These are phyloP conservation scores for Tripterygium wilfordii DNA, from an alignment of 177 flowering plant genomes.

Conservation along the genomic window DNA sequence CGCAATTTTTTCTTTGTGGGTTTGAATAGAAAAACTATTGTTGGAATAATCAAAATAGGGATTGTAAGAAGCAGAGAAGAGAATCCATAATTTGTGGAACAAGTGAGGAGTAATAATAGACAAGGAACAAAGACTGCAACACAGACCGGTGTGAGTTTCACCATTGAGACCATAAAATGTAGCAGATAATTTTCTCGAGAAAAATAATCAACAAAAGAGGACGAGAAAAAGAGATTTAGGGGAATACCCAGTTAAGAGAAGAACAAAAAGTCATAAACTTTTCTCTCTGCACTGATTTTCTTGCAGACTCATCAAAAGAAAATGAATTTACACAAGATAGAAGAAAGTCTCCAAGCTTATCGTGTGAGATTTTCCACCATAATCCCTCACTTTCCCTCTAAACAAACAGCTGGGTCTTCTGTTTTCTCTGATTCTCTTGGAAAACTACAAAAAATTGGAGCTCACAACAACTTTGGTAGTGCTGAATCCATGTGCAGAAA, in stretches of 20 bases:
- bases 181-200: background rate
- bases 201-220: background rate
- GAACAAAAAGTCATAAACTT: no score
- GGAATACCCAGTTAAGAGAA: no score
- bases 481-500: constrained; percentile 56
- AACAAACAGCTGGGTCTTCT: constrained; percentile 21
- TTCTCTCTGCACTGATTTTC: no score
- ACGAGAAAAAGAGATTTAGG: background rate
- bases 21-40: constrained; percentile 9
- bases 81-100: constrained; percentile 7
- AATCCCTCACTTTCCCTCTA: background rate
- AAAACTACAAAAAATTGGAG: constrained; percentile 21
- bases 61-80: constrained; percentile 13
- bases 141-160: constrained; percentile 5
- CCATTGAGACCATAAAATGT: constrained; percentile 4
- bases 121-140: constrained; percentile 12
- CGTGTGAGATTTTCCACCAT: background rate
- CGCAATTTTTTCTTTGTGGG: constrained; percentile 14
- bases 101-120: constrained; percentile 3
- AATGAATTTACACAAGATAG: no score
- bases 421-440: constrained; percentile 51
- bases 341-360: background rate
- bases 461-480: constrained; percentile 36
- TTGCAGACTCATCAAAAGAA: no score
- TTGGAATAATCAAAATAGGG: constrained; percentile 19